phyloP scores from a whole-genome alignment of 768 basidiomycete species.

The Kwoniella sp. region DNA sequence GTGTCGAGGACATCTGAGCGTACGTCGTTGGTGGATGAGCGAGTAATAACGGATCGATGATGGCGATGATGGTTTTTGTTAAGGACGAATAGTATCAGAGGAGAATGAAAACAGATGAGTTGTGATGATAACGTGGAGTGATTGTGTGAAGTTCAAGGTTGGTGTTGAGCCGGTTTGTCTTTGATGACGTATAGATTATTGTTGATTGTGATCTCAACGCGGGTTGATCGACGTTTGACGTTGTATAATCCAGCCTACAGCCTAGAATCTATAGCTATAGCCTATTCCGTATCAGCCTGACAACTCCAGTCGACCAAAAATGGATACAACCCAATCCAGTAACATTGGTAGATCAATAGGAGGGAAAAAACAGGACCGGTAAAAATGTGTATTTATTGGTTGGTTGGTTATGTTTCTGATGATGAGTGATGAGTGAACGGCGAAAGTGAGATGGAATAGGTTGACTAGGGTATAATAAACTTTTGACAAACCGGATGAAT shows the following conservation, averaged over 20 bases:
- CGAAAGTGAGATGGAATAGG: not conserved
- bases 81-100: too few relatives aligned
- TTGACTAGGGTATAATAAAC: constrained; percentile 4
- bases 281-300: not conserved
- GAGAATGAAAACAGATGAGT: not conserved
- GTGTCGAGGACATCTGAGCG: not conserved
- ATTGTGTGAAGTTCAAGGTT: not conserved
- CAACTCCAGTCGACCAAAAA: not conserved
- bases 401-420: too few relatives aligned
- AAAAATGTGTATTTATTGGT: too few relatives aligned
- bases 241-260: not conserved
- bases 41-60: constrained; percentile 22
- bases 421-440: too few relatives aligned
- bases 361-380: not conserved
- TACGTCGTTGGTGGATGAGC: constrained; percentile 18
- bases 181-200: not conserved
- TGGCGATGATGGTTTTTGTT: constrained; percentile 12
- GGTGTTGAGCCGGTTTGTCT: not conserved
- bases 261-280: too few relatives aligned
- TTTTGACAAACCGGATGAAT: constrained; percentile 4
- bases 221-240: constrained; percentile 1
- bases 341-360: not conserved
- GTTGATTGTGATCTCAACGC: not conserved
- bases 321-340: too few relatives aligned
- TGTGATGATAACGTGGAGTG: not conserved